Evolutionary conservation across 768 basidiomycete species (phyloP), one percentile per base, ranked within the genome.

Genomic region (Phylloporus sp.): DNA sequence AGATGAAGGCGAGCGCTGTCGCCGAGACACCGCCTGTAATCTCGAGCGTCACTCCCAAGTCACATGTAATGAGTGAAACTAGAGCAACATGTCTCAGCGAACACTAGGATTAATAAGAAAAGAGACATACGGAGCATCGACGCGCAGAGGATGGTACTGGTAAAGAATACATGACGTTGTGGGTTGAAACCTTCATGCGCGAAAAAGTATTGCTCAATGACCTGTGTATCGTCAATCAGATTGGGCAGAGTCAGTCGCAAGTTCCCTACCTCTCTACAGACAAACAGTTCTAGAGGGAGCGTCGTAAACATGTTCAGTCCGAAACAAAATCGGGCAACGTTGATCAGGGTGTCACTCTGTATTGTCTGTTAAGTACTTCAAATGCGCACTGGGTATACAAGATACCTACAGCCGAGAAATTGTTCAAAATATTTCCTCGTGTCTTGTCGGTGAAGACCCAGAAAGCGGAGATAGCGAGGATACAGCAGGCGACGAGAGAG

Each of bases 231-330:
- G 5, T 48, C 23, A 27, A 35, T 35, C 24, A 45, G 28, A 35
- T 12, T 16, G 9, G 35, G n/a, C 45, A n/a, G 11, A 26, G 41
- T 34, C 12, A 3, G 29, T 34, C 18, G 9, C 45, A 27, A 48
- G 23, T 40, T 56, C 65, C 45, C 8, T 48, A 90, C 93, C 77
- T 99, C 97, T 73, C 97, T 81, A 64, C 97, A 99, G 23, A 99
- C 97, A 66, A 98, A 99, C 13, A 94, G 75, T 61, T 99, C 97
- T 35, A 99, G 76, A 1, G 97, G 97, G 20, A 97, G 81, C 0
- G 97, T 99, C 1, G 95, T 95, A 62, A 97, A 97, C 97, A 98
- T 99, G 70, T 95, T 97, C 57, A 94, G 68, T 11, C 93, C 94
- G 64, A 95, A 93, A 64, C 89, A 93, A 59, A 97, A 91, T 15